These are phyloP conservation scores for Penicillium bialowiezense DNA, from an alignment of 495 filamentous ascomycete species.

Conservation along the genomic window DNA sequence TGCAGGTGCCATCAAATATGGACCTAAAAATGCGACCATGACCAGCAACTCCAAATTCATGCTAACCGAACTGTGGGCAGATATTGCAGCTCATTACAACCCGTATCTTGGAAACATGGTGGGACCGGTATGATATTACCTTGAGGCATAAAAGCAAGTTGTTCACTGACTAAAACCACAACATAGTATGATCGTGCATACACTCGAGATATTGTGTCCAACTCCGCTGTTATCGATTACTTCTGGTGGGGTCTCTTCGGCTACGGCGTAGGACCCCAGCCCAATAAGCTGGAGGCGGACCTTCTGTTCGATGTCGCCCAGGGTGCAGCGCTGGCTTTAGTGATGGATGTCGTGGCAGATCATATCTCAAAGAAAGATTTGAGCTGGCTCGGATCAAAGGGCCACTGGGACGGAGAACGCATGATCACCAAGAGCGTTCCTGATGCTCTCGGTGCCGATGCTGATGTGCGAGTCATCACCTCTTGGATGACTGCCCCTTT, in stretches of 20 bases:
- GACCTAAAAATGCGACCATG: conserved; percentile 16
- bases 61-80: conserved; percentile 20
- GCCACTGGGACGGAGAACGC: conserved; percentile 14
- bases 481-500: conserved; percentile 26
- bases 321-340: conserved; percentile 21
- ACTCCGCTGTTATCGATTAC: conserved; percentile 23
- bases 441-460: conserved; percentile 16
- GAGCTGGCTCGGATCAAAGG: conserved; percentile 9
- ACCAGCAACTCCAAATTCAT: conserved; percentile 17
- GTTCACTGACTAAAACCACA: not conserved
- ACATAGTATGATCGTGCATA: conserved; percentile 27
- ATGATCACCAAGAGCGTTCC: conserved; percentile 23
- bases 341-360: conserved; percentile 17
- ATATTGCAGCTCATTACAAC: conserved; percentile 28
- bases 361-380: conserved; percentile 14
- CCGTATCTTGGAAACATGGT: conserved; percentile 20
- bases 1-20: conserved; percentile 26
- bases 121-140: conserved; percentile 10
- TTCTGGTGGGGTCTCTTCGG: conserved; percentile 31
- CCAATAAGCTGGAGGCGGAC: conserved; percentile 25
- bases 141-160: not conserved
- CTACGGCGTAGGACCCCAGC: conserved; percentile 23
- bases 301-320: conserved; percentile 25
- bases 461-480: conserved; percentile 16
- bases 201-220: conserved; percentile 24